Evolutionary conservation across 2,329 filamentous ascomycete genomes (phyloP).

Genomic region (Arthroderma uncinatum): DNA sequence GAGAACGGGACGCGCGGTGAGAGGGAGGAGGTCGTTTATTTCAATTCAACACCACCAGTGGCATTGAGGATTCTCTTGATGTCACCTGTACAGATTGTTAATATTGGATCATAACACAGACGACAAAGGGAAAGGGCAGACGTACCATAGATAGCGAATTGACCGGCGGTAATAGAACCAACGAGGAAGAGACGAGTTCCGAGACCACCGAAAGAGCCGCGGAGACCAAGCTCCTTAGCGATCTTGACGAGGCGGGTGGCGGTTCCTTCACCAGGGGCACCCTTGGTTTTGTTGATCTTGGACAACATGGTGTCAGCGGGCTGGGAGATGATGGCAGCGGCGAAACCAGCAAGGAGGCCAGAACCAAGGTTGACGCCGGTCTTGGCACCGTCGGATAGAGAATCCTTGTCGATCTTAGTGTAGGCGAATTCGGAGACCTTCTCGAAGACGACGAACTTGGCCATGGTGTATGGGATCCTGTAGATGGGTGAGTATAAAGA

Average conservation of each 20-base stretch:
- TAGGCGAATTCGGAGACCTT: slow-evolving; percentile 67
- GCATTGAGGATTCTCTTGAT: no score
- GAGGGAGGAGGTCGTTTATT: no score
- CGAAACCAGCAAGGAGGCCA: slow-evolving; percentile 77
- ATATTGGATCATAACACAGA: no score
- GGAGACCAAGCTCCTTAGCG: slow-evolving; percentile 69
- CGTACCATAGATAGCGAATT: slow-evolving; percentile 80
- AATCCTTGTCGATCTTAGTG: slow-evolving; percentile 63
- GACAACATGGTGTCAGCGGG: slow-evolving; percentile 87
- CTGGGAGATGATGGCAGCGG: slow-evolving; percentile 76
- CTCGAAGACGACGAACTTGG: slow-evolving; percentile 91
- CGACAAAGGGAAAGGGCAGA: no score
- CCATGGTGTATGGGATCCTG: slow-evolving; percentile 84
- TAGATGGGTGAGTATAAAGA: no score
- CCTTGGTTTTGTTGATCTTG: slow-evolving; percentile 95
- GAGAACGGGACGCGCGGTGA: no score
- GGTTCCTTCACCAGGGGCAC: slow-evolving; percentile 74
- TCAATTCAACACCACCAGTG: no score
- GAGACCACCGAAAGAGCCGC: slow-evolving; percentile 68
- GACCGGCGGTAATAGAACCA: slow-evolving; percentile 63
- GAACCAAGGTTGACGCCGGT: slow-evolving; percentile 75
- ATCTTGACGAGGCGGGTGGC: slow-evolving; percentile 76
- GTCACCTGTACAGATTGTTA: no score
- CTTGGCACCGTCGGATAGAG: slow-evolving; percentile 56
- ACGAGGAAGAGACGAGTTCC: slow-evolving; percentile 68